Conservation (phyloP, 305 asterid species). For the Solanum hybrid region DNA sequence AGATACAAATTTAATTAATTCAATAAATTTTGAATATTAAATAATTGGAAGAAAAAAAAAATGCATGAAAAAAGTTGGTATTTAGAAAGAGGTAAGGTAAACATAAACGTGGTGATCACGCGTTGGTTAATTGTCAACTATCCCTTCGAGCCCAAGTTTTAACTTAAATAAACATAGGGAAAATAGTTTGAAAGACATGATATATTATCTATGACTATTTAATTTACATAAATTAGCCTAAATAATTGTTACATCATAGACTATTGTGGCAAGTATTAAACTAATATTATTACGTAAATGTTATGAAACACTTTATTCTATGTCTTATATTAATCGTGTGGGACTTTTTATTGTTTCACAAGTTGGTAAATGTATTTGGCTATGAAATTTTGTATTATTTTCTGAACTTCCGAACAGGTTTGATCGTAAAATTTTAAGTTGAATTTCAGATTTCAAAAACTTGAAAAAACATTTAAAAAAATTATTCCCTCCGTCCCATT, state of each 20-base stretch:
- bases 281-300: background rate
- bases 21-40: no score
- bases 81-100: background rate
- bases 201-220: background rate
- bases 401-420: background rate
- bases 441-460: background rate
- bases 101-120: background rate
- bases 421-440: background rate
- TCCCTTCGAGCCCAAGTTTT: background rate
- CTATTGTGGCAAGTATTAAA: background rate
- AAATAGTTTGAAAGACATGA: background rate
- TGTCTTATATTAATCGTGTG: background rate
- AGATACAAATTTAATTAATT: no score
- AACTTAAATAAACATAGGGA: background rate
- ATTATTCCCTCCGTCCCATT: no score
- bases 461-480: no score
- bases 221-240: background rate
- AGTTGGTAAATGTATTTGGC: background rate
- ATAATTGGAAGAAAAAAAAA: background rate
- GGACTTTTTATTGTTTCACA: background rate
- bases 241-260: background rate
- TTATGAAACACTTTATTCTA: background rate
- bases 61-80: background rate
- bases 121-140: background rate
- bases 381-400: background rate